A percentile compares a stretch with the other conserved stretches of the same genome.
Evolutionary conservation across 768 basidiomycete genomes (phyloP).

Genomic region (Boletus edulis): DNA sequence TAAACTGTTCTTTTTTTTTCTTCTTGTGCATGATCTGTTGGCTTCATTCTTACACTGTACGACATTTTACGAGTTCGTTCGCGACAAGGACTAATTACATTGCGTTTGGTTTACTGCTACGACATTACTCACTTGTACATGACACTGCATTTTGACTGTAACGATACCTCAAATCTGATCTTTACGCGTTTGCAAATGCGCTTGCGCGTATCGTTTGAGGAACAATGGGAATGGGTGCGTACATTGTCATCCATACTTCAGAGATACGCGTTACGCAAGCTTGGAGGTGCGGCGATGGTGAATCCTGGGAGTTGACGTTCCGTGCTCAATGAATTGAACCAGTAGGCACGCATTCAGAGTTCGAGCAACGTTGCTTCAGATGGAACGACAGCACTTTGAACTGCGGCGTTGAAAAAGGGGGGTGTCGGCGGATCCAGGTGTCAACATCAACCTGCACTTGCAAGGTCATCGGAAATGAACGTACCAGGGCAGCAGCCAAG

Average conservation of each 20-base stretch:
- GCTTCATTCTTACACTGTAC: constrained; percentile 8
- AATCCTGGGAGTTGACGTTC: neutral
- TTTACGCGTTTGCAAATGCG: neutral
- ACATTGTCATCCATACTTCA: neutral
- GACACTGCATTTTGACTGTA: constrained; percentile 24
- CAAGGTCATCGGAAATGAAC: neutral
- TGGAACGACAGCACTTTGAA: too few relatives aligned
- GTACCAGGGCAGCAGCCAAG: too few relatives aligned
- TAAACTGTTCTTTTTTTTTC: constrained; percentile 7
- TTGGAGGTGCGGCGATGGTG: neutral
- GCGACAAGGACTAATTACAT: constrained; percentile 10
- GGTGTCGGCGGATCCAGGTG: too few relatives aligned
- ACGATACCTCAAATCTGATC: neutral
- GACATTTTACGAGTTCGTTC: constrained; percentile 11
- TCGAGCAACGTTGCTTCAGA: too few relatives aligned
- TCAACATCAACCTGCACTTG: too few relatives aligned
- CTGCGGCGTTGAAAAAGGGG: too few relatives aligned
- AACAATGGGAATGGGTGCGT: neutral
- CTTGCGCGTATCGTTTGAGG: constrained; percentile 8
- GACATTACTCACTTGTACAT: constrained; percentile 24
- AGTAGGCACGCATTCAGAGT: too few relatives aligned
- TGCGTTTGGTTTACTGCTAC: constrained; percentile 5
- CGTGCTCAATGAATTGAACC: neutral
- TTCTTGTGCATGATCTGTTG: constrained; percentile 18
- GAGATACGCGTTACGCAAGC: too few relatives aligned